Base-by-base conservation (phyloP, 148 eudicot species). In the Rhododendron henanense region DNA sequence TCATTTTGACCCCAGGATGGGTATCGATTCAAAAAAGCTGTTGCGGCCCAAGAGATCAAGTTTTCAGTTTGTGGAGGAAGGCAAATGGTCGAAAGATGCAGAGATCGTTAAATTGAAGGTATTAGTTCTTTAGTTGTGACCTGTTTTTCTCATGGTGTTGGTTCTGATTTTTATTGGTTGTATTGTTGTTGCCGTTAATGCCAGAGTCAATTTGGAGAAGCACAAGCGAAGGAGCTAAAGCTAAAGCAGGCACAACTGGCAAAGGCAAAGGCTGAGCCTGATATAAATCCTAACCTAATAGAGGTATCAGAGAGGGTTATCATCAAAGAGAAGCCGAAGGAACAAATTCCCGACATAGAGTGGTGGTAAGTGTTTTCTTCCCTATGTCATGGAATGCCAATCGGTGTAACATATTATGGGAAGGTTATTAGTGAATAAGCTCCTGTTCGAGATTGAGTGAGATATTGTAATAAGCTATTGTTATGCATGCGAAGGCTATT, bases 31-130 rank as follows among this genome's bases (percentile, higher is more conserved):
- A 75, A 93, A 86, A 81, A 95, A 97, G 90, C 90, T 97, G 81
- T 92, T 97, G 83, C 93, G 99, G 90, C 98, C 99, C 78, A 97
- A 94, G 90, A 94, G 91, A 85, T 88, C 90, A 91, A 90, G 80
- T 65, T 95, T 97, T 87, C 99, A 90, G 91, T 97, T 97, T 92
- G 99, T 95, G n/a, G 98, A 95, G 89, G 99, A 97, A 94, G 99
- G 99, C 51, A 95, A 95, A 92, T 97, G 99, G 99, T 91, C 99
- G 21, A 94, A 87, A 89, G 99, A 97, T 31, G 98, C 99, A 84
- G 98, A 97, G 90, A 93, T 92, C 3, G 91, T 93, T 37, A 97
- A 94, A 87, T 79, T 95, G 84, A 95, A 93, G 96, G 99, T 95
- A 89, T 83, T 84, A 55, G 19, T 55, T 78, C 93, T 87, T 85